Conservation (phyloP, 2,329 filamentous ascomycete genomes). For the Aspergillus felis region DNA sequence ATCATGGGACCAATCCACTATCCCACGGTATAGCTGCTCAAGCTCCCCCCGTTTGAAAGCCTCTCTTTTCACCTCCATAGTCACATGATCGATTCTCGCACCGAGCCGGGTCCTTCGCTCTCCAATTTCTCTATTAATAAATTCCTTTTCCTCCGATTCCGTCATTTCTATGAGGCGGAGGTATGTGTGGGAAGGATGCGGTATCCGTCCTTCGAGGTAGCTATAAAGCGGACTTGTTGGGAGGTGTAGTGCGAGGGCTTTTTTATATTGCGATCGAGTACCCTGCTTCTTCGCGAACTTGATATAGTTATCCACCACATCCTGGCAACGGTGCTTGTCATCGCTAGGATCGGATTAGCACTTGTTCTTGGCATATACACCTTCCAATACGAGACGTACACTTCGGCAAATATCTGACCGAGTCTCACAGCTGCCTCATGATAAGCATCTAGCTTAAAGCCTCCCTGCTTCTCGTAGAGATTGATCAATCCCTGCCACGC, state of each 20-base stretch:
- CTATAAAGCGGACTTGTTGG: constrained; percentile 78
- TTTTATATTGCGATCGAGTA: constrained; percentile 67
- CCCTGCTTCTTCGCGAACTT: constrained; percentile 70
- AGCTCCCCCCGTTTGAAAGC: constrained; percentile 71
- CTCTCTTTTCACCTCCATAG: constrained; percentile 80
- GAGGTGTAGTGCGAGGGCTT: constrained; percentile 70
- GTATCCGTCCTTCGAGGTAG: constrained; percentile 77
- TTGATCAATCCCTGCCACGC: constrained; percentile 88
- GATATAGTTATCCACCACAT: constrained; percentile 73
- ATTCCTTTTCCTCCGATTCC: constrained; percentile 81
- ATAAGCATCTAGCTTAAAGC: constrained; percentile 67
- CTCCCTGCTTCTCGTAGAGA: constrained; percentile 74
- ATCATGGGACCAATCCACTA: constrained; percentile 87
- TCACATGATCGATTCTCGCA: constrained; percentile 78
- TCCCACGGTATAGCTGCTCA: constrained; percentile 73
- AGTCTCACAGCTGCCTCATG: constrained; percentile 68
- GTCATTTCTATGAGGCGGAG: constrained; percentile 76
- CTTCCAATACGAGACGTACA: constrained; percentile 41
- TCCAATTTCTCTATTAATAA: constrained; percentile 83
- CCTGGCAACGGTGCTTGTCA: constrained; percentile 56
- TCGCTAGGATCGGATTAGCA: constrained; percentile 40
- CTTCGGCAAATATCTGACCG: constrained; percentile 67
- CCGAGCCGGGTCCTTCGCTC: constrained; percentile 85
- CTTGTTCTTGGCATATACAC: background rate
- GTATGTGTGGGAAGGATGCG: constrained; percentile 75